Percentiles rank a stretch among this genome's conserved stretches.
Evolutionary conservation across 2,329 filamentous ascomycete genomes (phyloP).

Genomic region (Dothidotthia symphoricarpi): DNA sequence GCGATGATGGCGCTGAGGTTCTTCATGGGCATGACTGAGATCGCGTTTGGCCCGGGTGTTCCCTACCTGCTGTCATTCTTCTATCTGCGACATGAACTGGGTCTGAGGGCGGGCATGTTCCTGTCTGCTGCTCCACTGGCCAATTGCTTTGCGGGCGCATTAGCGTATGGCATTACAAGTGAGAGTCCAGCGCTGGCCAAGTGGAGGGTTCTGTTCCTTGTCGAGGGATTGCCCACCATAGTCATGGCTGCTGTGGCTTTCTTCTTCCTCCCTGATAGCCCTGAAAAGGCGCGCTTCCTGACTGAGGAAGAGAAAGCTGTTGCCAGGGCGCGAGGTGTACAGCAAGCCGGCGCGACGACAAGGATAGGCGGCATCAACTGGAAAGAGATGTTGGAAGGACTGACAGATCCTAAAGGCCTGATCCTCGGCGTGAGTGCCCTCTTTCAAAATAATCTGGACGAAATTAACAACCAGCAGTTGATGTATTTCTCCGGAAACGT

Average conservation of each 20-base stretch:
- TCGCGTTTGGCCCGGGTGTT: constrained; percentile 46
- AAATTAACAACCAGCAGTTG: constrained; percentile 13
- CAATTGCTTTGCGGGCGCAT: constrained; percentile 72
- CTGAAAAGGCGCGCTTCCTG: constrained; percentile 45
- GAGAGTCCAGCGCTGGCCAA: constrained; percentile 56
- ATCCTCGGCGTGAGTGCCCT: constrained; percentile 30
- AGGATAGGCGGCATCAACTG: constrained; percentile 30
- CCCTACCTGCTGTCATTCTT: constrained; percentile 58
- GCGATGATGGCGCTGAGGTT: constrained; percentile 39
- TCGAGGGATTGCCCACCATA: constrained; percentile 47
- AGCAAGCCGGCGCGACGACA: constrained; percentile 29
- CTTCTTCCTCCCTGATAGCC: constrained; percentile 48
- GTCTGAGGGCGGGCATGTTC: constrained; percentile 57
- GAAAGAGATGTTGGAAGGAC: constrained; percentile 29
- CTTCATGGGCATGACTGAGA: constrained; percentile 44
- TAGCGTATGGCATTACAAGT: constrained; percentile 57
- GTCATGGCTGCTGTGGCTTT: constrained; percentile 44
- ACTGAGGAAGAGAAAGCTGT: constrained; percentile 43
- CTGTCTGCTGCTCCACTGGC: constrained; percentile 62
- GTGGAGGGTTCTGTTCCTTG: constrained; percentile 60
- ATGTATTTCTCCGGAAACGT: constrained; percentile 42
- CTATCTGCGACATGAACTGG: constrained; percentile 58
- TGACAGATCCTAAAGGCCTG: constrained; percentile 37
- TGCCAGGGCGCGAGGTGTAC: constrained; percentile 30
- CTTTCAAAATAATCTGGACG: neutral